Percentiles rank a stretch among this genome's conserved stretches.
These are phyloP conservation scores for Fusarium sp. DNA, from an alignment of 2,329 filamentous ascomycete species.

Conservation along the genomic window DNA sequence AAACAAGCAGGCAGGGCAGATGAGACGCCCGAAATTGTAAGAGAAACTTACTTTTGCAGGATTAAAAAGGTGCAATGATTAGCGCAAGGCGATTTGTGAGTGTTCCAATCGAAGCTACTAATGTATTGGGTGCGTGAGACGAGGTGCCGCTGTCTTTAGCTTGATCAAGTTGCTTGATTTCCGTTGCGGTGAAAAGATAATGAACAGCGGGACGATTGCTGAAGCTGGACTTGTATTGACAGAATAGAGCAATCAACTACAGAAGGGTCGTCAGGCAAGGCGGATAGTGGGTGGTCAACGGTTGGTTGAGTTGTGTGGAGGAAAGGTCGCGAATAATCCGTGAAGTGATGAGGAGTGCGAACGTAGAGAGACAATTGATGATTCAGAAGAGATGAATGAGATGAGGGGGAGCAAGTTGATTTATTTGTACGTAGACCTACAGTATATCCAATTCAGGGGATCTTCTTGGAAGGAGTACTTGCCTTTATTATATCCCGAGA, in stretches of 20 bases:
- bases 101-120: not conserved
- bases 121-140: slow-evolving; percentile 10
- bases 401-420: not conserved
- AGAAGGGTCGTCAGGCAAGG: slow-evolving; percentile 1
- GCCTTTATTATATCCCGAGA: slow-evolving; percentile 45
- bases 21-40: slow-evolving; percentile 1
- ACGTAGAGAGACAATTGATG: not conserved
- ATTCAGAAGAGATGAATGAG: slow-evolving; percentile 7
- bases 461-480: slow-evolving; percentile 27
- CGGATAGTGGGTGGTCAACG: not conserved
- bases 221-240: not conserved
- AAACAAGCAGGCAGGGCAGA: not conserved
- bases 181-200: slow-evolving; percentile 4
- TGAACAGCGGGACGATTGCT: not conserved
- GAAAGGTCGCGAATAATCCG: not conserved
- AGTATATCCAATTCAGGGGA: slow-evolving; percentile 8
- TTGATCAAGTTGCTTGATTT: not conserved
- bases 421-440: not conserved
- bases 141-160: slow-evolving; percentile 2
- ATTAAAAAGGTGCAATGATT: slow-evolving; percentile 4
- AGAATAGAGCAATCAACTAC: not conserved
- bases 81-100: not conserved
- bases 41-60: slow-evolving; percentile 34
- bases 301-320: not conserved
- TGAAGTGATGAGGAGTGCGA: not conserved